Evolutionary conservation across 208 protist genomes (phyloP), one percentile per base, ranked within the genome.

Genomic region (Angomonas ambiguus): DNA sequence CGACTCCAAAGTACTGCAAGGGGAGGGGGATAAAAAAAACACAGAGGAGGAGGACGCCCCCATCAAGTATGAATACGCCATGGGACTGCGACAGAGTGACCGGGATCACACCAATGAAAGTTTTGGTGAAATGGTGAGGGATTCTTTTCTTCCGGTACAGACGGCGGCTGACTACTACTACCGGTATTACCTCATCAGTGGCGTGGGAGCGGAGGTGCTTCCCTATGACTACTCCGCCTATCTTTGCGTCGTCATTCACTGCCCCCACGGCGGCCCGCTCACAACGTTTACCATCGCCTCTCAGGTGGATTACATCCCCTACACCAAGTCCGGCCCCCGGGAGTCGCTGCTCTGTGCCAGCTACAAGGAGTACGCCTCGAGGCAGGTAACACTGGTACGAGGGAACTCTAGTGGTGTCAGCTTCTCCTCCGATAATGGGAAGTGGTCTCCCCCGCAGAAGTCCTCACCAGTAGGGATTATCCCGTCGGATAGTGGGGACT

Each of bases 141-240:
- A 31, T 20, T 8, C 5, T 16, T 59, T 59, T 30, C 53, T 59
- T n/a, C n/a, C n/a, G n/a, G n/a, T n/a, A n/a, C n/a, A n/a, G n/a
- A n/a, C 20, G 28, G 11, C 10, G 6, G 53, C 4, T 32, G 53
- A 2, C 20, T 59, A 59, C 53, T 31, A 5, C 24, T 86, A 78
- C 62, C 73, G 65, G 2, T 53, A 71, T 72, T 69, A 80, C 70
- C 67, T 93, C 3, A 77, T 85, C 10, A 62, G 62, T 18, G 87
- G 87, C 18, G 51, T 59, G 31, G 87, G 82, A 4, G 62, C 83
- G 2, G 73, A 80, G n/a, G 85, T 93, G 66, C 70, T 93, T 41
- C 78, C 83, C 0, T 93, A 91, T 57, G 87, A 93, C 59, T 93
- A 79, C 68, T 81, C 83, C 3, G 72, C 76, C 27, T 33, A 87